Base-by-base conservation (phyloP, 441 rosid genomes). In the Mallotus japonicus region DNA sequence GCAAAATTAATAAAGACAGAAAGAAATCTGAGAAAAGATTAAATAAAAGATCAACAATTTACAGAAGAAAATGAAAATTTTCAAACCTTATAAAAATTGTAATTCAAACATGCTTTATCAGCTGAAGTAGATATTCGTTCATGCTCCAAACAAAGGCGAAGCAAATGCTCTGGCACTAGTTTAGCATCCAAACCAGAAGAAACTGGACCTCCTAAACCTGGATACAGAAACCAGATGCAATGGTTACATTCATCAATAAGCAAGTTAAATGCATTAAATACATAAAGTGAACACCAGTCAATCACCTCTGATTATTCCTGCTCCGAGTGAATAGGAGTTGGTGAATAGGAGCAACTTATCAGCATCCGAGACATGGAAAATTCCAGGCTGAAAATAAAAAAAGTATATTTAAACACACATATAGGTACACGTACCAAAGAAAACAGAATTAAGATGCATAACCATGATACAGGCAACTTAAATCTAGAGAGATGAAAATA, bases 31-130 rank as follows among this genome's bases (percentile, higher is more conserved):
- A 6, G 14, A 20, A 20, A 20, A 20, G 20, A 56, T 28, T 19
- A 72, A 71, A 56, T 17, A 56, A 73, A 65, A 77, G 74, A 49
- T n/a, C 16, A 50, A 54, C 17, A 34, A 51, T 37, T 54, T 13
- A 62, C 42, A 51, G 73, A 15, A 7, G 24, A 4, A 22, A 61
- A 67, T 32, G 22, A 40, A 76, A 73, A 5, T 47, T 74, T 19
- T 58, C 70, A 78, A 80, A 95, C 99, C 99, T 96, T 96, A 77
- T 93, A 96, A 83, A 92, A 96, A 71, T 93, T 96, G 83, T 88
- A 89, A 81, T 77, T 84, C 62, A 71, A 34, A 68, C 85, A 82
- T 73, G 84, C 76, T 70, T 77, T 81, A 70, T 65, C 73, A 77
- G 82, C 47, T 54, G 86, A 79, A 81, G 79, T 79, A 80, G 79